Base-by-base conservation (phyloP, 1,284 basidiomycete genomes). In the Ustilago loliicola region DNA sequence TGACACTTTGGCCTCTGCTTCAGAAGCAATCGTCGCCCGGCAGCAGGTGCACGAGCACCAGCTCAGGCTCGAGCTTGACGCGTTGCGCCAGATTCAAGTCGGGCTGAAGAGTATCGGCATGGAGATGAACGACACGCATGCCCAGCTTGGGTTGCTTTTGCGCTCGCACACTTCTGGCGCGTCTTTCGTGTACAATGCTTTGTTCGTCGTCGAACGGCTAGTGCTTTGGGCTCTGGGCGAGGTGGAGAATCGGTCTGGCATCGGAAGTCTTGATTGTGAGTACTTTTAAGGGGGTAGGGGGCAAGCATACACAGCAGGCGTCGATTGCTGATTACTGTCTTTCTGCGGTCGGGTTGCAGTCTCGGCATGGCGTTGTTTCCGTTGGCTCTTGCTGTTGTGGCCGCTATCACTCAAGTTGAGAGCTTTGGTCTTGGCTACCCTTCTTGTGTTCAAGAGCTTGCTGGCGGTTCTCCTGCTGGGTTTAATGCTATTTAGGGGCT, bases 331-430 rank as follows among this genome's bases (percentile, higher is more conserved):
- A 60, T 27, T 9, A 23, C 30, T 3, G 11, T 19, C 34, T 9
- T 13, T 17, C 10, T 11, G 8, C 21, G 10, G 4, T 27, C 17
- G 32, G 27, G 1, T 25, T 1, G 1, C n/a, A 69, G 67, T 53
- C 17, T 47, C 36, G 25, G 63, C 50, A 2, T 57, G 48, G 64
- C 36, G 53, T 53, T 58, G 54, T 42, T 29, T 58, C 30, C 59
- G 59, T 13, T 72, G 59, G 63, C 17, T 70, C 11, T 27, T 72
- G 1, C 29, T 61, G 27, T 29, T 52, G 2, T 60, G 60, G 57
- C 61, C 60, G 5, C 32, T 50, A 10, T 54, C 55, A 30, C 55
- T 64, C 29, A 63, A 60, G 30, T 11, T 60, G 36, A 52, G 42
- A 13, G 60, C 61, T 0, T 32, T 48, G 7, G 8, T 56, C 8